phyloP scores from a whole-genome alignment of 306 rosid genomes.

The Pachyrhizus erosus region DNA sequence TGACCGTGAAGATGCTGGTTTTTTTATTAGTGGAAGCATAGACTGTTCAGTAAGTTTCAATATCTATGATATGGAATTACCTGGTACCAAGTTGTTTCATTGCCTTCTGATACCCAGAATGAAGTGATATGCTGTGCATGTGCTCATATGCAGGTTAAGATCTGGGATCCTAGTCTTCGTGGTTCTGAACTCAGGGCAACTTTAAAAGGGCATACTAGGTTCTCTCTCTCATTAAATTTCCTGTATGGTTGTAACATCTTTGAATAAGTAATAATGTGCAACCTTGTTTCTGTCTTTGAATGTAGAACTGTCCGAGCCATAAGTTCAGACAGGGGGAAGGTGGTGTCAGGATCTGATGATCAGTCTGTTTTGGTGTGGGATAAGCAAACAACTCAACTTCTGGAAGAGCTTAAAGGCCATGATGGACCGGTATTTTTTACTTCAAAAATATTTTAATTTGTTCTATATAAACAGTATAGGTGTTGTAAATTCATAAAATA shows the following conservation, averaged over 20 bases:
- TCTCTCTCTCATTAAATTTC: constrained; percentile 13
- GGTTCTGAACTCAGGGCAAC: constrained; percentile 99
- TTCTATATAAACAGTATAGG: constrained; percentile 23
- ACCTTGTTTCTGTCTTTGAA: constrained; percentile 45
- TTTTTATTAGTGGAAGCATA: constrained; percentile 96
- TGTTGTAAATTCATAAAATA: constrained; percentile 31
- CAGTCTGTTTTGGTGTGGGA: constrained; percentile 94
- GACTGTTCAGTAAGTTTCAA: constrained; percentile 79
- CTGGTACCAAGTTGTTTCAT: constrained; percentile 19
- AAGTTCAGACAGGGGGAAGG: constrained; percentile 92
- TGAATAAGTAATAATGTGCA: constrained; percentile 17
- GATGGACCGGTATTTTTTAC: constrained; percentile 77
- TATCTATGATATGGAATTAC: constrained; percentile 38
- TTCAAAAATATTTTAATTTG: constrained; percentile 8
- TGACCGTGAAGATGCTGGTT: constrained; percentile 99
- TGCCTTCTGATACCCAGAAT: constrained; percentile 28
- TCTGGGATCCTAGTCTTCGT: constrained; percentile 99
- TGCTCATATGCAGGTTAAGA: constrained; percentile 88
- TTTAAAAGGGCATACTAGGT: constrained; percentile 93
- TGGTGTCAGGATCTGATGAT: constrained; percentile 98
- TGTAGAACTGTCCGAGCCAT: constrained; percentile 91
- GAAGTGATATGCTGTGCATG: constrained; percentile 27
- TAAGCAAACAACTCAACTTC: constrained; percentile 95
- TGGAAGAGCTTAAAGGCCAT: constrained; percentile 98
- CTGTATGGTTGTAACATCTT: constrained; percentile 34